Evolutionary conservation across 2,329 filamentous ascomycete genomes (phyloP).

Genomic region (Penicillium sp.): DNA sequence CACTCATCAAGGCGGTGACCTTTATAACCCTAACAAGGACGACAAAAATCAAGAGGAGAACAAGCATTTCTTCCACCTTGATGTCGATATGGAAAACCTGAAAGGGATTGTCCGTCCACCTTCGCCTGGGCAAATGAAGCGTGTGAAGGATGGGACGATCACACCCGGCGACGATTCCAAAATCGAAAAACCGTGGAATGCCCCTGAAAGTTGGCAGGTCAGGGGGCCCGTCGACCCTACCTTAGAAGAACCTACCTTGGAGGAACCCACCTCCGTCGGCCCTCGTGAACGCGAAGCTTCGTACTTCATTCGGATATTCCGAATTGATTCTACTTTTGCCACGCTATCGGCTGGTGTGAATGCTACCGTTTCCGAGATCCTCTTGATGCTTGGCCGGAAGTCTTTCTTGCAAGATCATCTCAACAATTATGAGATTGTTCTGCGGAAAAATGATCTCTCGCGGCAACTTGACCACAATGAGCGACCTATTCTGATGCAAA

Average conservation of each 20-base stretch:
- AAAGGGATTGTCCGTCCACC: conserved; percentile 76
- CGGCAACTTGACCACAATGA: conserved; percentile 76
- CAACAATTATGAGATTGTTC: conserved; percentile 91
- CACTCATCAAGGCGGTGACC: conserved; percentile 28
- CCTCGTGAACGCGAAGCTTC: conserved; percentile 66
- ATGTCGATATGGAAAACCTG: conserved; percentile 88
- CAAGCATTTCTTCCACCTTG: conserved; percentile 65
- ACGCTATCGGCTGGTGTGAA: conserved; percentile 83
- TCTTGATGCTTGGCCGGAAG: conserved; percentile 89
- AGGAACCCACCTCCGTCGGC: conserved; percentile 1
- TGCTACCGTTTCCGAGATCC: conserved; percentile 80
- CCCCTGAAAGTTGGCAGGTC: conserved; percentile 95
- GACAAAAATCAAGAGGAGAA: conserved; percentile 50
- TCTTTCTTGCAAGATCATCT: conserved; percentile 86
- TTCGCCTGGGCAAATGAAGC: conserved; percentile 62
- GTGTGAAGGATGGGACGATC: conserved; percentile 32
- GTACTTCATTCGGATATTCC: conserved; percentile 94
- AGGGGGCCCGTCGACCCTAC: conserved; percentile 53
- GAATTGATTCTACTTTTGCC: conserved; percentile 88
- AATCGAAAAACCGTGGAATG: conserved; percentile 63
- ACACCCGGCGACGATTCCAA: conserved; percentile 28
- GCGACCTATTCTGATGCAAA: conserved; percentile 85
- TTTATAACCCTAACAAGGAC: conserved; percentile 21
- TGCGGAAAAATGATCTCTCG: conserved; percentile 88
- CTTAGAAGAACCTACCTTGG: conserved; percentile 7